Evolutionary conservation across 2,329 filamentous ascomycete genomes (phyloP), one percentile per base, ranked within the genome.

Genomic region (Colletotrichum magnum): DNA sequence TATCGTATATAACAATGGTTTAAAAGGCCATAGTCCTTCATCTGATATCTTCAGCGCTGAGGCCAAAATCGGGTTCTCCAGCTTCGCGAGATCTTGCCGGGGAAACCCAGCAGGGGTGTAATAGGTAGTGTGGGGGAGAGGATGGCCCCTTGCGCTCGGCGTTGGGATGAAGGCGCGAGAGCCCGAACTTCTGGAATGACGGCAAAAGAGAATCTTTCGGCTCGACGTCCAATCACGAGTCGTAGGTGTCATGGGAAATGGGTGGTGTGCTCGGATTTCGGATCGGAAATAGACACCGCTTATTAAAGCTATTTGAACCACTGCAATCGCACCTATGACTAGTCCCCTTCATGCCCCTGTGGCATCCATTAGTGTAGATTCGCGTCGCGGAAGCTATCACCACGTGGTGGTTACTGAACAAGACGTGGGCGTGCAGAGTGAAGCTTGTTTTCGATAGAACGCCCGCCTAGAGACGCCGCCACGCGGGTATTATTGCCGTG

Each of bases 161-260:
- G 47, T 61, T 67, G 36, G n/a, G 62, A 69, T 48, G 26, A 57
- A 69, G 61, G 24, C 61, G 66, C 67, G 62, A 66, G 62, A 47
- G 15, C 24, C 67, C 62, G 51, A 68, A 28, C 28, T 26, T 21
- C 45, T 58, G 58, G 58, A 41, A 53, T 48, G 53, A 10, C 32
- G 7, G 32, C 32, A 2, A 36, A 36, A 36, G 32, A 12, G 36
- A 41, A n/a, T 43, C 4, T 36, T 15, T 47, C 18, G 7, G n/a
- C 1, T 43, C 6, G 5, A 18, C 26, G 45, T 16, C 62, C 62
- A 69, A 60, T 61, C 57, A 60, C 9, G 15, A 24, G 4, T 2
- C 21, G 12, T 47, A n/a, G 4, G 4, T 2, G 18, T 47, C 41
- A 24, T 36, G n/a, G 15, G 36, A 57, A 7, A 9, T 32, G 28